phyloP scores from a whole-genome alignment of 352 stramenopile species.

The Phytophthora meadii region DNA sequence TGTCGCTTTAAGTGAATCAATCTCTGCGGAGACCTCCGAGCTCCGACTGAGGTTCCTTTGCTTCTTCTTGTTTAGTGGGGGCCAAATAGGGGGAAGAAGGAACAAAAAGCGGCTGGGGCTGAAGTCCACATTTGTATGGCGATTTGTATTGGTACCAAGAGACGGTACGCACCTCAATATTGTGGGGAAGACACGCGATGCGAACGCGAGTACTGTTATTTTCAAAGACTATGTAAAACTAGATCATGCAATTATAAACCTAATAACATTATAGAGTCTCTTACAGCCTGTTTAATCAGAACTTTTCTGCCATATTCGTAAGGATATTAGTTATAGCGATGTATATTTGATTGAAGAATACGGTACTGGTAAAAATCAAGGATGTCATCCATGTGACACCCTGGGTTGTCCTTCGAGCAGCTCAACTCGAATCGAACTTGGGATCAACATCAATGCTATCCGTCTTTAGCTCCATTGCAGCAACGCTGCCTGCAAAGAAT shows the following conservation, averaged over 20 bases:
- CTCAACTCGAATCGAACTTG: not conserved
- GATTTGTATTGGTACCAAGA: conserved; percentile 13
- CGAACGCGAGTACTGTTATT: not conserved
- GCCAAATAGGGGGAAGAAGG: conserved; percentile 13
- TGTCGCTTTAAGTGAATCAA: conserved; percentile 21
- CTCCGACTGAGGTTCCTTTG: conserved; percentile 14
- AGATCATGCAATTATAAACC: not conserved
- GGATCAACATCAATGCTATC: no score
- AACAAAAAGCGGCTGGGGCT: conserved; percentile 19
- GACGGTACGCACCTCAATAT: conserved; percentile 11
- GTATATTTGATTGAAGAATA: not conserved
- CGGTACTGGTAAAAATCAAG: not conserved
- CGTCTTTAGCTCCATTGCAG: not conserved
- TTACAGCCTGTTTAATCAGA: no score
- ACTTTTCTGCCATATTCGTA: not conserved
- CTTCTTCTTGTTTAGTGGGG: conserved; percentile 15
- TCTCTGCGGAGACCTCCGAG: not conserved
- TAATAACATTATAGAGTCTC: no score
- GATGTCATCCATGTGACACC: not conserved
- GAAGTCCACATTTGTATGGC: conserved; percentile 23
- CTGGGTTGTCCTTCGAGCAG: not conserved
- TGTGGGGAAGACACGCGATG: conserved; percentile 13
- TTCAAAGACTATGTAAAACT: not conserved
- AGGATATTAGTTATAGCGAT: not conserved
- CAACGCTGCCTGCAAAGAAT: not conserved